Evolutionary conservation across 1,284 basidiomycete species (phyloP).

Genomic region (Paramarasmius palmivorus): DNA sequence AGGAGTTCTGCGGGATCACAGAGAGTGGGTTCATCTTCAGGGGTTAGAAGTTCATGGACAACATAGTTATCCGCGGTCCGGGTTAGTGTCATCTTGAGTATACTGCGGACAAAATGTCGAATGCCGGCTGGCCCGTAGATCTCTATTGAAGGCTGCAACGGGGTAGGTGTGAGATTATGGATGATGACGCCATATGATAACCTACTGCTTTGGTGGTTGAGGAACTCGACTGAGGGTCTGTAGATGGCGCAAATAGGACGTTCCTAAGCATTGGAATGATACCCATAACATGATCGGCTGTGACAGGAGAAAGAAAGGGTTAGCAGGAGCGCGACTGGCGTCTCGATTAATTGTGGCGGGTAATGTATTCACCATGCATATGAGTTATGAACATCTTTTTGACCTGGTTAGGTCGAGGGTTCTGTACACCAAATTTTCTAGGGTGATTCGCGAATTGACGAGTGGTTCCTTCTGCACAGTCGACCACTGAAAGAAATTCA

Average conservation of each 20-base stretch:
- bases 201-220: constrained; percentile 14
- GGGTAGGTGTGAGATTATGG: not conserved
- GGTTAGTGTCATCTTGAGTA: constrained; percentile 70
- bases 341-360: not conserved
- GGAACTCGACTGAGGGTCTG: constrained; percentile 10
- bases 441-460: constrained; percentile 58
- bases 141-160: constrained; percentile 59
- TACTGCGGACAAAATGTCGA: constrained; percentile 76
- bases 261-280: constrained; percentile 74
- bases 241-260: constrained; percentile 49
- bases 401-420: constrained; percentile 56
- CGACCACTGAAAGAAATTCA: constrained; percentile 61
- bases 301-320: constrained; percentile 8
- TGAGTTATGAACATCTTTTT: constrained; percentile 86
- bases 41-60: constrained; percentile 79
- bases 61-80: constrained; percentile 67
- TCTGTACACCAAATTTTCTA: constrained; percentile 20
- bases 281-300: constrained; percentile 84
- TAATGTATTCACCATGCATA: constrained; percentile 66
- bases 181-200: constrained; percentile 9
- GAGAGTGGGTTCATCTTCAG: constrained; percentile 46
- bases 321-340: not conserved
- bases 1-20: constrained; percentile 50
- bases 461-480: constrained; percentile 85
- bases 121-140: constrained; percentile 85